A percentile compares a stretch with the other conserved stretches of the same genome.
phyloP scores from a whole-genome alignment of 208 protist species.

The Leishmania martiniquensis region DNA sequence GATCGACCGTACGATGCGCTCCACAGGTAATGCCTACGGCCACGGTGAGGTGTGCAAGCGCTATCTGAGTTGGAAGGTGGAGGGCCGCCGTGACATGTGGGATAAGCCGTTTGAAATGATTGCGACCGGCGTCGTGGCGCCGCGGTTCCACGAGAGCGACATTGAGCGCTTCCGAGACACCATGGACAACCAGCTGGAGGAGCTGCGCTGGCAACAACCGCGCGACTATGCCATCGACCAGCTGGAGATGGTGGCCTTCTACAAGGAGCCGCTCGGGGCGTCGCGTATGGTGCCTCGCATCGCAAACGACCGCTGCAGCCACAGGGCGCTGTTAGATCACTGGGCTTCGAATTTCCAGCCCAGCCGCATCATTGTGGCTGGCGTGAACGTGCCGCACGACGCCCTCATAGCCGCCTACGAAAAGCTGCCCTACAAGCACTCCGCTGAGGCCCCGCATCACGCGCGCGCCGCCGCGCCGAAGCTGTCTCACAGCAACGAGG shows the following conservation, averaged over 20 bases:
- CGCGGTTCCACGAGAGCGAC: slow-evolving; percentile 82
- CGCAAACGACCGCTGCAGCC: slow-evolving; percentile 79
- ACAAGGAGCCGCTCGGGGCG: slow-evolving; percentile 85
- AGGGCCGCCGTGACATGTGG: slow-evolving; percentile 83
- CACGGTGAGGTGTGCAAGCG: slow-evolving; percentile 82
- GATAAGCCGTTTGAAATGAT: slow-evolving; percentile 78
- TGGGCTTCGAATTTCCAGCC: slow-evolving; percentile 73
- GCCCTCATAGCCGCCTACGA: slow-evolving; percentile 81
- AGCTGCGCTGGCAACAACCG: slow-evolving; percentile 79
- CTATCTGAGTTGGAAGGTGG: slow-evolving; percentile 73
- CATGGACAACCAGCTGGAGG: slow-evolving; percentile 87
- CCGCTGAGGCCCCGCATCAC: slow-evolving; percentile 73
- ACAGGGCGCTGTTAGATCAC: slow-evolving; percentile 74
- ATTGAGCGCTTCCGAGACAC: slow-evolving; percentile 89
- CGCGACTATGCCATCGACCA: slow-evolving; percentile 77
- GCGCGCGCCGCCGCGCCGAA: slow-evolving; percentile 31
- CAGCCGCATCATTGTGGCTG: slow-evolving; percentile 70
- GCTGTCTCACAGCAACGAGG: slow-evolving; percentile 59
- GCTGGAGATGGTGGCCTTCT: slow-evolving; percentile 88
- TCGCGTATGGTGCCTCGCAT: slow-evolving; percentile 72
- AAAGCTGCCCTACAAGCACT: slow-evolving; percentile 77
- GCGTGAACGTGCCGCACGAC: slow-evolving; percentile 83
- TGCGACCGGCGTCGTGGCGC: slow-evolving; percentile 73
- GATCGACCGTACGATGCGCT: slow-evolving; percentile 84
- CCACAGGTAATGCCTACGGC: slow-evolving; percentile 72